These are phyloP conservation scores for Vanderwaltozyma verrucispora DNA, from an alignment of 805 yeast species.

Conservation along the genomic window DNA sequence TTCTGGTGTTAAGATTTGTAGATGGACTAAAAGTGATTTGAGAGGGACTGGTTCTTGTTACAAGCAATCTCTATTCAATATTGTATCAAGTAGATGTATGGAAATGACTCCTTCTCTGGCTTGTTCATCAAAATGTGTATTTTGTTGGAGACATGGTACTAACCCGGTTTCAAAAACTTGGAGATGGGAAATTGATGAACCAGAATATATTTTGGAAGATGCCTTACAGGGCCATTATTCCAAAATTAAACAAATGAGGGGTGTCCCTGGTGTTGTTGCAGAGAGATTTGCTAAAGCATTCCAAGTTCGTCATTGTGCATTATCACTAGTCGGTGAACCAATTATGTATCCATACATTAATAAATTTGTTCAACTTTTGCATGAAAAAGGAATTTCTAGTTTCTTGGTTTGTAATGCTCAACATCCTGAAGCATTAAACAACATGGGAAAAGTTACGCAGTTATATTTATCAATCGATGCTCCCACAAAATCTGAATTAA, in stretches of 20 bases:
- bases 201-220: slow-evolving; percentile 73
- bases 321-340: slow-evolving; percentile 90
- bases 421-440: slow-evolving; percentile 75
- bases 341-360: slow-evolving; percentile 88
- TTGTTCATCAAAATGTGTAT: slow-evolving; percentile 91
- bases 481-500: slow-evolving; percentile 69
- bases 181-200: slow-evolving; percentile 94
- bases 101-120: slow-evolving; percentile 91
- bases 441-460: slow-evolving; percentile 72
- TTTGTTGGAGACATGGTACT: slow-evolving; percentile 97
- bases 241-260: slow-evolving; percentile 88
- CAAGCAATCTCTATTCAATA: slow-evolving; percentile 86
- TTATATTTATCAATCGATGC: slow-evolving; percentile 91
- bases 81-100: slow-evolving; percentile 86
- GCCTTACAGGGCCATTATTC: slow-evolving; percentile 84
- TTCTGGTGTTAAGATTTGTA: slow-evolving; percentile 88
- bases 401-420: slow-evolving; percentile 93
- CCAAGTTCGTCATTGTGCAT: slow-evolving; percentile 80
- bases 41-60: slow-evolving; percentile 93
- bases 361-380: slow-evolving; percentile 72
- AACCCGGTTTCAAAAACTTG: slow-evolving; percentile 93
- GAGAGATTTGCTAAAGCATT: slow-evolving; percentile 89
- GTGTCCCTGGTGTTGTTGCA: slow-evolving; percentile 88
- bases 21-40: slow-evolving; percentile 93
- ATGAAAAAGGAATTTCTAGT: slow-evolving; percentile 69